These are phyloP conservation scores for Aureobasidium sp. DNA, from an alignment of 2,329 filamentous ascomycete genomes.

Conservation along the genomic window DNA sequence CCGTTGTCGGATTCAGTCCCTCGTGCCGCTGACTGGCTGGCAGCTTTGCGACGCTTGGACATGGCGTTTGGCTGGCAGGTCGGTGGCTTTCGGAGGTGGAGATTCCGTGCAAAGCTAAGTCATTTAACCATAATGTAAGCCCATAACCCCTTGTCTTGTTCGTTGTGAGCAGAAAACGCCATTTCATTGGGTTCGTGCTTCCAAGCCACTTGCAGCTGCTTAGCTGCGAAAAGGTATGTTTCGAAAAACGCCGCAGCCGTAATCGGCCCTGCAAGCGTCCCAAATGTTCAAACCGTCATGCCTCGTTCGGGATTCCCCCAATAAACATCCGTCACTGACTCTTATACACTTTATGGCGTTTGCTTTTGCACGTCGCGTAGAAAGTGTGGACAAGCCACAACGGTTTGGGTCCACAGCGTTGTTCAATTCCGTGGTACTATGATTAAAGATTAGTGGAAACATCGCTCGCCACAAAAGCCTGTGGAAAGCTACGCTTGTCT, in stretches of 20 bases:
- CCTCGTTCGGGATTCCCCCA: background rate
- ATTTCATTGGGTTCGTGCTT: background rate
- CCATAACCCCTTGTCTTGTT: slow-evolving; percentile 5
- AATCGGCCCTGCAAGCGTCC: background rate
- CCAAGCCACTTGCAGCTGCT: slow-evolving; percentile 7
- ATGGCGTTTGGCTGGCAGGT: slow-evolving; percentile 10
- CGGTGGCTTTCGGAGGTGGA: slow-evolving; percentile 10
- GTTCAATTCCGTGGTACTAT: background rate
- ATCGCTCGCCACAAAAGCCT: background rate
- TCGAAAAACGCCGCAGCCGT: slow-evolving; percentile 8
- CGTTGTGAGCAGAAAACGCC: background rate
- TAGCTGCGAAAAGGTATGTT: slow-evolving; percentile 1
- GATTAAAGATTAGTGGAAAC: slow-evolving; percentile 11
- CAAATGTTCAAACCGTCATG: background rate
- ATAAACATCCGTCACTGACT: slow-evolving; percentile 8
- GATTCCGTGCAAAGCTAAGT: slow-evolving; percentile 3
- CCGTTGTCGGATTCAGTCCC: background rate
- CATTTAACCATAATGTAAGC: slow-evolving; percentile 10
- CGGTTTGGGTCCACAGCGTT: background rate
- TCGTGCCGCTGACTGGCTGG: slow-evolving; percentile 3
- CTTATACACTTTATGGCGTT: slow-evolving; percentile 8
- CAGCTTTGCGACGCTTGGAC: background rate
- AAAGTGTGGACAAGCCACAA: slow-evolving; percentile 3
- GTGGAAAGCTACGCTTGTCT: background rate
- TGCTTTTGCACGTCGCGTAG: slow-evolving; percentile 2